Evolutionary conservation across 2,329 filamentous ascomycete genomes (phyloP).

Genomic region (Cordyceps fumosorosea): DNA sequence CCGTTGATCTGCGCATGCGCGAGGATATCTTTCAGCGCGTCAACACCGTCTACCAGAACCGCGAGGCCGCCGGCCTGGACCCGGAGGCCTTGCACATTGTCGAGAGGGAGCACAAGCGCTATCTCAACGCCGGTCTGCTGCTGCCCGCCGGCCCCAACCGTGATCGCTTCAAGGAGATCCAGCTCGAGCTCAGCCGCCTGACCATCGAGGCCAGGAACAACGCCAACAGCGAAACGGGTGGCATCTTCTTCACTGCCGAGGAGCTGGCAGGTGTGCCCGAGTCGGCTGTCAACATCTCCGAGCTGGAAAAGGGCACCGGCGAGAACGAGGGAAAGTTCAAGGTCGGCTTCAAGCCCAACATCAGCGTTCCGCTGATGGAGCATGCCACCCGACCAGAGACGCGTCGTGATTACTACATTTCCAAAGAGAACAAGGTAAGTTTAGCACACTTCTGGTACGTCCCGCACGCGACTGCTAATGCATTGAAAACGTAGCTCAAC

Average conservation of each 20-base stretch:
- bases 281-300: conserved; percentile 58
- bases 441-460: background rate
- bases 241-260: conserved; percentile 67
- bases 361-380: conserved; percentile 71
- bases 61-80: conserved; percentile 51
- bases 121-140: conserved; percentile 68
- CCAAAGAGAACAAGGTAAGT: conserved; percentile 69
- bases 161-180: conserved; percentile 80
- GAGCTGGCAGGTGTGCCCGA: conserved; percentile 70
- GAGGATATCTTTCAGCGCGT: conserved; percentile 71
- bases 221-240: conserved; percentile 74
- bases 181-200: conserved; percentile 69
- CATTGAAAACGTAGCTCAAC: conserved; percentile 44
- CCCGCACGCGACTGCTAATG: background rate
- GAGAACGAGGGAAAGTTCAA: conserved; percentile 68
- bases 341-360: conserved; percentile 77
- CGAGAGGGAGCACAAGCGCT: conserved; percentile 71
- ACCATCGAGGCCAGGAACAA: conserved; percentile 72
- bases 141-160: conserved; percentile 62
- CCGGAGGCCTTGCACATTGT: conserved; percentile 65
- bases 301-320: conserved; percentile 63
- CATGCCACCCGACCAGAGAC: conserved; percentile 66
- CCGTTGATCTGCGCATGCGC: conserved; percentile 72
- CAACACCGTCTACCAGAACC: conserved; percentile 47
- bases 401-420: conserved; percentile 61